phyloP scores from a whole-genome alignment of 768 basidiomycete species.

The Tulasnella calospora region DNA sequence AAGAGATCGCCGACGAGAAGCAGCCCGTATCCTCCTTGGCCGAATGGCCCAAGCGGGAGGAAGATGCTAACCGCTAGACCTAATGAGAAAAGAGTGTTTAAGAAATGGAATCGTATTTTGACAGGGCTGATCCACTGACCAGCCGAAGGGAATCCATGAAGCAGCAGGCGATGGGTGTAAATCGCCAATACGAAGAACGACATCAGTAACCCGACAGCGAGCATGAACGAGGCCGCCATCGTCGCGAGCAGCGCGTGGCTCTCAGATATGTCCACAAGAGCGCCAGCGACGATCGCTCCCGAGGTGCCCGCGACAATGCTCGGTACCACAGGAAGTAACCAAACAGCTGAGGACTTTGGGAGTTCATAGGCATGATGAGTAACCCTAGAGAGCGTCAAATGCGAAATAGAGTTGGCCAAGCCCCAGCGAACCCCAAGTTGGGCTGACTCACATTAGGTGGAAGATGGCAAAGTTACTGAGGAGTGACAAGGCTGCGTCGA shows the following conservation, averaged over 20 bases:
- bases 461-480: conserved; percentile 57
- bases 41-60: conserved; percentile 39
- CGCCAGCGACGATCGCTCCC: conserved; percentile 52
- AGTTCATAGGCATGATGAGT: conserved; percentile 55
- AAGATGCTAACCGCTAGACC: conserved; percentile 32
- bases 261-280: conserved; percentile 46
- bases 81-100: conserved; percentile 6
- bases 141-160: conserved; percentile 26
- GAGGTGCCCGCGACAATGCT: conserved; percentile 65
- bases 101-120: not conserved
- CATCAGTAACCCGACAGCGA: conserved; percentile 41
- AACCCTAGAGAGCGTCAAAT: conserved; percentile 44
- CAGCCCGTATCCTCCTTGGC: conserved; percentile 28
- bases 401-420: not conserved
- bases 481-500: conserved; percentile 53
- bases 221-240: conserved; percentile 45
- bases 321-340: conserved; percentile 74
- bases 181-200: conserved; percentile 26
- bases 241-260: conserved; percentile 51
- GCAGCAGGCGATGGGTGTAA: conserved; percentile 26
- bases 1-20: conserved; percentile 15
- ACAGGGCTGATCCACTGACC: not conserved
- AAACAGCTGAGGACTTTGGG: conserved; percentile 53
- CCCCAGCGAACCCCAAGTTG: not conserved
- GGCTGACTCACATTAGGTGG: conserved; percentile 56